Base-by-base conservation (phyloP, 768 basidiomycete genomes). In the Suillus paluster region DNA sequence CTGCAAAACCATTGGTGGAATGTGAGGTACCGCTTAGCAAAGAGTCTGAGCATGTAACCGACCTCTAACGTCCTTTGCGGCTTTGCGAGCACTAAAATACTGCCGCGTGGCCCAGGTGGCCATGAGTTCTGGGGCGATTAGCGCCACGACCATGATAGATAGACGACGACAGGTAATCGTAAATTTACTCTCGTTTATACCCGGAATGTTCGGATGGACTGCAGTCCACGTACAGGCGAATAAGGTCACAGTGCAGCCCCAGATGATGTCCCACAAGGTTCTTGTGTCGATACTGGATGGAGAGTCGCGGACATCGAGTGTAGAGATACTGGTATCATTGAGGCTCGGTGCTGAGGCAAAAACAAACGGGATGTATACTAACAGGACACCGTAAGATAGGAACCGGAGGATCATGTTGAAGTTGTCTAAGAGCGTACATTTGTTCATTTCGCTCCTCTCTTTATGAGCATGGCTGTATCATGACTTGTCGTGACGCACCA, bases 181-280 rank as follows among this genome's bases (percentile, higher is more conserved):
- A 23, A 52, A 61, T 30, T 11, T 27, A 15, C 59, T 46, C 15
- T 66, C 66, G 12, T 68, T 52, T 2, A 62, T 61, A 34, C 23
- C 44, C 5, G 75, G 72, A 21, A 76, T 67, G 62, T 76, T 73
- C n/a, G 71, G 72, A 42, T 75, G 75, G 12, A 73, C 55, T 14
- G 71, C 61, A 21, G 66, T 67, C 75, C 73, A 76, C 23, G 67
- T 69, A 60, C 75, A 76, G 5, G 65, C 59, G 23, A 75, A 70
- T 2, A 74, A 64, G 5, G 74, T 72, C n/a, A 65, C 58, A n/a
- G 73, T 21, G 38, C 72, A 75, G 55, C 67, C 68, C 67, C 67
- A 70, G 17, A 73, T 58, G 44, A 76, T 72, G 50, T 66, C 58
- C 60, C 59, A 68, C 64, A 75, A 80, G 79, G 61, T 79, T 79